Conservation (phyloP, 2,329 filamentous ascomycete species). For the Pestalotiopsis sp. region DNA sequence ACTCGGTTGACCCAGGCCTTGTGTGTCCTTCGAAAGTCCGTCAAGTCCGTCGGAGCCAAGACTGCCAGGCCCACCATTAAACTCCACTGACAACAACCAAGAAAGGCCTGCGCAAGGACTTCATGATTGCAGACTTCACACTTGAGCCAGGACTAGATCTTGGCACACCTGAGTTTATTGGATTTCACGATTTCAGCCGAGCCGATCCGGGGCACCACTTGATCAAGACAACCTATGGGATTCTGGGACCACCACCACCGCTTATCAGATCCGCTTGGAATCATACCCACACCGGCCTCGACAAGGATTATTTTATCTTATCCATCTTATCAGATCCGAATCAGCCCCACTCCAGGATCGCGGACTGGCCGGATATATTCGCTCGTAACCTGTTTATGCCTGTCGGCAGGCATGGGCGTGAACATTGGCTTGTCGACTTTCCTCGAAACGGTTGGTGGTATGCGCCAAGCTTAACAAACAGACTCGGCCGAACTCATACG, state of each 20-base stretch:
- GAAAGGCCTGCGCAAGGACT: not conserved
- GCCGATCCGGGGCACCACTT: not conserved
- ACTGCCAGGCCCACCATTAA: not conserved
- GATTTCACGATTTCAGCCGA: not conserved
- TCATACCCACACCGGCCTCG: not conserved
- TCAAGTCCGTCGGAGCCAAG: not conserved
- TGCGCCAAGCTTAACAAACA: not conserved
- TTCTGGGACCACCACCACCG: not conserved
- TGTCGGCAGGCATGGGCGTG: not conserved
- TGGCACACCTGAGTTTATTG: not conserved
- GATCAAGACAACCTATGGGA: not conserved
- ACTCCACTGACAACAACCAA: not conserved
- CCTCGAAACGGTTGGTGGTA: not conserved
- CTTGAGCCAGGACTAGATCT: not conserved
- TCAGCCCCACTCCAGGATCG: not conserved
- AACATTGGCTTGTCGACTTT: not conserved
- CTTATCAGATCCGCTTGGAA: not conserved
- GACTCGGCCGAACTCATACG: not conserved
- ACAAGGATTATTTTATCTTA: slow-evolving; percentile 9
- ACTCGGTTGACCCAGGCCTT: not conserved
- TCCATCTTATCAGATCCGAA: slow-evolving; percentile 11
- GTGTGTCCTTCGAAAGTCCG: not conserved
- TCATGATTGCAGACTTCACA: not conserved
- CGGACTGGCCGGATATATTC: not conserved
- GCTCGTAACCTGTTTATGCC: not conserved